Percentiles rank a stretch among this genome's conserved stretches.
phyloP scores from a whole-genome alignment of 805 yeast species.

The Pichia sporocuriosa region DNA sequence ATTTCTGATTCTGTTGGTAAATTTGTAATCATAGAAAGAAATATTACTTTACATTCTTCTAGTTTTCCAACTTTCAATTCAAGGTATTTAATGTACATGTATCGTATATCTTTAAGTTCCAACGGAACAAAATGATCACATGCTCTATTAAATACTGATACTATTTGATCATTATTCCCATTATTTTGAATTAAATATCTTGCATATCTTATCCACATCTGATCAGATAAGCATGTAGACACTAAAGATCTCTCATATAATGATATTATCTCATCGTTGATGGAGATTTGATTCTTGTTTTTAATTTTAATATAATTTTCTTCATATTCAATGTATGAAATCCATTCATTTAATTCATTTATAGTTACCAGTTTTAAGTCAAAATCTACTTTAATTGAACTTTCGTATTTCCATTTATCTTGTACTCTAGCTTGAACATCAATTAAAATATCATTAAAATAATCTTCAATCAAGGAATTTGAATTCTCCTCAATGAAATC shows the following conservation, averaged over 20 bases:
- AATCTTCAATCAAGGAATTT: conserved; percentile 33
- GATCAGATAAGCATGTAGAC: conserved; percentile 54
- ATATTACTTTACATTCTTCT: conserved; percentile 19
- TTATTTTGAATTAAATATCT: conserved; percentile 39
- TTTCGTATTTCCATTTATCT: conserved; percentile 67
- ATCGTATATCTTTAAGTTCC: conserved; percentile 22
- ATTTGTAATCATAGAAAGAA: conserved; percentile 13
- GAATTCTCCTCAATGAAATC: conserved; percentile 14
- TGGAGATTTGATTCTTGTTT: conserved; percentile 13
- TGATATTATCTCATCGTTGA: conserved; percentile 27
- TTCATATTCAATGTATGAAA: conserved; percentile 49
- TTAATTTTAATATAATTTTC: conserved; percentile 14
- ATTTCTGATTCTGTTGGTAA: conserved; percentile 9
- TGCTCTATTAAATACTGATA: conserved; percentile 44
- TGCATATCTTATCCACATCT: conserved; percentile 64
- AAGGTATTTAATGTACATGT: conserved; percentile 25
- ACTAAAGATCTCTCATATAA: conserved; percentile 70
- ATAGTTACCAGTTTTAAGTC: conserved; percentile 39
- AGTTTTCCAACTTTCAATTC: conserved; percentile 17
- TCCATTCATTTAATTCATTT: conserved; percentile 51
- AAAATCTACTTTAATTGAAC: conserved; percentile 53
- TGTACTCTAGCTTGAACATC: conserved; percentile 47
- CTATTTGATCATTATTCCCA: conserved; percentile 27
- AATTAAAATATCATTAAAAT: conserved; percentile 37
- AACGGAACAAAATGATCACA: conserved; percentile 32